Percentiles rank a stretch among this genome's conserved stretches.
phyloP scores from a whole-genome alignment of 805 yeast species.

The Metschnikowia continentalis region DNA sequence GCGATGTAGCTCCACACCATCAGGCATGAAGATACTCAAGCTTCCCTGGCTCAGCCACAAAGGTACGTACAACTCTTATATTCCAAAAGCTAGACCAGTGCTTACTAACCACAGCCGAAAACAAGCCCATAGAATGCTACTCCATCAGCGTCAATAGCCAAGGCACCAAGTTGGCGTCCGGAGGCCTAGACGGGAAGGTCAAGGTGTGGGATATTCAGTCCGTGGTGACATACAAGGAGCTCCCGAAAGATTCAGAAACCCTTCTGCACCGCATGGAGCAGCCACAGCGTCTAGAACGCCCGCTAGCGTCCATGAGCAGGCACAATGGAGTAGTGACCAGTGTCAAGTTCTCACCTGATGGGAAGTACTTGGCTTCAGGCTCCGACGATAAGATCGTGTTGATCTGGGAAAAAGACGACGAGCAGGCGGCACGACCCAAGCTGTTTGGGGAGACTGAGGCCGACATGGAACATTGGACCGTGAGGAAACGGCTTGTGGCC shows the following conservation, averaged over 20 bases:
- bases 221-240: slow-evolving; percentile 39
- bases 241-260: neutral
- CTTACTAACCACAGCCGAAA: slow-evolving; percentile 56
- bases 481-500: slow-evolving; percentile 85
- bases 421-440: slow-evolving; percentile 44
- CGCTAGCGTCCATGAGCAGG: slow-evolving; percentile 86
- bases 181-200: slow-evolving; percentile 88
- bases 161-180: slow-evolving; percentile 84
- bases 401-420: slow-evolving; percentile 91
- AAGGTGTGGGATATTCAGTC: slow-evolving; percentile 78
- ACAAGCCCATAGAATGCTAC: slow-evolving; percentile 77
- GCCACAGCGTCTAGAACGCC: slow-evolving; percentile 29
- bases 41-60: slow-evolving; percentile 44
- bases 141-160: slow-evolving; percentile 77
- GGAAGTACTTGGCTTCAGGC: slow-evolving; percentile 87
- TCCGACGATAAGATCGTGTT: slow-evolving; percentile 90
- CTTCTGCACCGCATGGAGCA: slow-evolving; percentile 11
- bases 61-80: slow-evolving; percentile 24
- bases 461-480: slow-evolving; percentile 92
- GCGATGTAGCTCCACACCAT: neutral
- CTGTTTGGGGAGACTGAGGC: slow-evolving; percentile 67
- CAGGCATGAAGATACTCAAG: slow-evolving; percentile 34
- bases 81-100: no score
- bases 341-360: slow-evolving; percentile 88
- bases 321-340: slow-evolving; percentile 97